These are phyloP conservation scores for Claviceps capensis DNA, from an alignment of 2,329 filamentous ascomycete genomes.

Conservation along the genomic window DNA sequence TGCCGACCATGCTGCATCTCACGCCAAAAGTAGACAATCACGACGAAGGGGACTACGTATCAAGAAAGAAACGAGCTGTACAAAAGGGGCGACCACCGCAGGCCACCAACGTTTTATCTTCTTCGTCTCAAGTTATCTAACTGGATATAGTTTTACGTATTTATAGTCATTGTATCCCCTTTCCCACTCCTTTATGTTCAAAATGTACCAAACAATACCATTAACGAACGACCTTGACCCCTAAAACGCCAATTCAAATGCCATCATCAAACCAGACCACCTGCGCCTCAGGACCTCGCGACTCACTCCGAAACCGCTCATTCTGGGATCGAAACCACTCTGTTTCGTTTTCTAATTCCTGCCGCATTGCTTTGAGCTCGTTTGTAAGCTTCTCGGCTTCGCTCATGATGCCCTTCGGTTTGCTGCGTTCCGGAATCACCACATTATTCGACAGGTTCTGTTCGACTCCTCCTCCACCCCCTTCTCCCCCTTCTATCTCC, in stretches of 20 bases:
- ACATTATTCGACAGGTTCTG: neutral
- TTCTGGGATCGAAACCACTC: constrained; percentile 34
- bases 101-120: too few species aligned
- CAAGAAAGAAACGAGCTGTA: too few species aligned
- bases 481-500: constrained; percentile 2
- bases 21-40: too few species aligned
- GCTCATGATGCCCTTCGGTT: constrained; percentile 28
- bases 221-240: neutral
- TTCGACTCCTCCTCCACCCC: neutral
- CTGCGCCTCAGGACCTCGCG: constrained; percentile 15
- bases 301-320: constrained; percentile 25
- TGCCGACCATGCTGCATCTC: too few species aligned
- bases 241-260: constrained; percentile 11
- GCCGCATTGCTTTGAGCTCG: constrained; percentile 27
- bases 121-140: too few species aligned
- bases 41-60: too few species aligned
- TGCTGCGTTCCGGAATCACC: constrained; percentile 10
- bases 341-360: constrained; percentile 32
- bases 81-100: too few species aligned
- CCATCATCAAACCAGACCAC: constrained; percentile 18
- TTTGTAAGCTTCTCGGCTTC: constrained; percentile 25
- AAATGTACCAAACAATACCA: neutral
- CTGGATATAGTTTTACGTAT: too few species aligned
- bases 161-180: too few species aligned
- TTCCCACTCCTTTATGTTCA: neutral